Evolutionary conservation across 805 yeast genomes (phyloP).

Genomic region (Saturnispora silvae): DNA sequence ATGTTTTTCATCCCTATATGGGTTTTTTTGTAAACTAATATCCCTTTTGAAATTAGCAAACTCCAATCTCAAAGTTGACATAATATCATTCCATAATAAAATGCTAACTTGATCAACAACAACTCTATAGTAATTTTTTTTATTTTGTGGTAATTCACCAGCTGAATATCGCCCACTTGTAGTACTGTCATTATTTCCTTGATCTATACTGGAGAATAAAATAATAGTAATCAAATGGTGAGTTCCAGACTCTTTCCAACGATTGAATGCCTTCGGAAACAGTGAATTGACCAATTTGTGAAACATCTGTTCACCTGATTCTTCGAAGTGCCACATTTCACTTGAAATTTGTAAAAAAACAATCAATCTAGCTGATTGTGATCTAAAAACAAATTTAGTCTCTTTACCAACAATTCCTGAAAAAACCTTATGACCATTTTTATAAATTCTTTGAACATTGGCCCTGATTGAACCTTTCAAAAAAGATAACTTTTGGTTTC

Average conservation of each 20-base stretch:
- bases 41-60: conserved; percentile 75
- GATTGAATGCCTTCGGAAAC: conserved; percentile 77
- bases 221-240: conserved; percentile 89
- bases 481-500: conserved; percentile 54
- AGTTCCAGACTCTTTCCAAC: conserved; percentile 79
- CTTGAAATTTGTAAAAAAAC: conserved; percentile 81
- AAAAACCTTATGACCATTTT: conserved; percentile 56
- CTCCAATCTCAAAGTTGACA: conserved; percentile 77
- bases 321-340: conserved; percentile 98
- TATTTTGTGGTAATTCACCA: conserved; percentile 59
- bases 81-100: conserved; percentile 81
- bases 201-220: conserved; percentile 71
- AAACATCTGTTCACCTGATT: conserved; percentile 88
- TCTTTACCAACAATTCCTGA: conserved; percentile 67
- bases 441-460: conserved; percentile 49
- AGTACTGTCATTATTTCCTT: conserved; percentile 29
- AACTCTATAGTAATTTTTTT: conserved; percentile 77
- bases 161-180: conserved; percentile 35
- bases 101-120: conserved; percentile 93
- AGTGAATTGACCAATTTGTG: conserved; percentile 87
- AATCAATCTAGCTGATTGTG: conserved; percentile 79
- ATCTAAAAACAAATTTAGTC: conserved; percentile 77
- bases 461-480: conserved; percentile 52
- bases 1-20: conserved; percentile 25
- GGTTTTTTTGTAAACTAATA: conserved; percentile 39